These are phyloP conservation scores for Bryoerythrophyllum caledonicum DNA, from an alignment of 225 moss, liverwort and hornwort genomes.

Conservation along the genomic window DNA sequence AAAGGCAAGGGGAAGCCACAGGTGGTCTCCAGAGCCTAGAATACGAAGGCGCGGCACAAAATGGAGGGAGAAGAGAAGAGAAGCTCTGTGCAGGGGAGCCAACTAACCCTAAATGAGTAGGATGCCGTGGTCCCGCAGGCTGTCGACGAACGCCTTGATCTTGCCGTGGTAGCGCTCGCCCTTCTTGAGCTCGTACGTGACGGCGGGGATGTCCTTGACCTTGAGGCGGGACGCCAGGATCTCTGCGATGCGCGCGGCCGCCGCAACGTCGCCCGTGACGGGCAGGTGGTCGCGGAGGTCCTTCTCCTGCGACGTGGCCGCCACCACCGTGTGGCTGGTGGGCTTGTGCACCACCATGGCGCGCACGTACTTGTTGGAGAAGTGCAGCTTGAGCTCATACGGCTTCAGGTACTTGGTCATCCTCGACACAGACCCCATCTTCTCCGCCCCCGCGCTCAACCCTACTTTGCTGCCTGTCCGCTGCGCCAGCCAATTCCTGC, in stretches of 20 bases:
- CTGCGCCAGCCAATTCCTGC: background rate
- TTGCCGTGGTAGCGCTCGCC: constrained; percentile 73
- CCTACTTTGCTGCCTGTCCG: background rate
- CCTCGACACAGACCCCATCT: constrained; percentile 27
- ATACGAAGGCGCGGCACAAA: too few species aligned
- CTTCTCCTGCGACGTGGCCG: constrained; percentile 72
- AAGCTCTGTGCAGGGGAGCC: background rate
- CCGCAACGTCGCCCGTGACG: constrained; percentile 52
- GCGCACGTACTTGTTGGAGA: constrained; percentile 75
- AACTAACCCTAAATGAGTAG: constrained; percentile 43
- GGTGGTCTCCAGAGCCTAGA: background rate
- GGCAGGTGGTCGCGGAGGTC: constrained; percentile 36
- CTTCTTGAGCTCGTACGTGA: constrained; percentile 49
- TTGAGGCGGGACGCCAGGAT: constrained; percentile 58
- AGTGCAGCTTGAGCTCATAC: constrained; percentile 64
- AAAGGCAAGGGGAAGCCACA: background rate
- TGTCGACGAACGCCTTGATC: constrained; percentile 63
- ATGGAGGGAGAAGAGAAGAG: background rate
- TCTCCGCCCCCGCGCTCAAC: constrained; percentile 1
- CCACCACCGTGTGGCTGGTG: constrained; percentile 52
- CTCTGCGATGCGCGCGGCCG: constrained; percentile 50
- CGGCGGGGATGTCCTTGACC: constrained; percentile 63
- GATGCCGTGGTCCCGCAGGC: constrained; percentile 56
- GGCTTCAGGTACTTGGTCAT: constrained; percentile 76
- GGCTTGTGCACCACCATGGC: constrained; percentile 71